Conservation (phyloP, 345 rosid genomes). For the Corymbia maculata region DNA sequence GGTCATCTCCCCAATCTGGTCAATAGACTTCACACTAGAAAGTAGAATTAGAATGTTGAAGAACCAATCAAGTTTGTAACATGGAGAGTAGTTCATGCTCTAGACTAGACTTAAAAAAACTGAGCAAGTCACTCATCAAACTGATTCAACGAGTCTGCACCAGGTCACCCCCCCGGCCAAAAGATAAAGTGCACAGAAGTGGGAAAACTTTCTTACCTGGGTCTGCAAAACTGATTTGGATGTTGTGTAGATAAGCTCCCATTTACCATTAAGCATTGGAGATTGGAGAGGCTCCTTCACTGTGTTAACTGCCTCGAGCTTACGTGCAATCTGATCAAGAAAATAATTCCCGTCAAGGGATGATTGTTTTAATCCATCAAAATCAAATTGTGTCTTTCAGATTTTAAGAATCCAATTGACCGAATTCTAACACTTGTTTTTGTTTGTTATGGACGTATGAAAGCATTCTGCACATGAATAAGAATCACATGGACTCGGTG, state of each 20-base stretch:
- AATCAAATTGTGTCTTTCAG: background rate
- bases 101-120: background rate
- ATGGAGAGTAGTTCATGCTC: background rate
- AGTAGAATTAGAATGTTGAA: background rate
- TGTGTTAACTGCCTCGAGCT: constrained; percentile 71
- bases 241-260: constrained; percentile 94
- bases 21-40: background rate
- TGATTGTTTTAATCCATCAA: background rate
- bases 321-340: constrained; percentile 45
- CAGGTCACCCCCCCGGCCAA: background rate
- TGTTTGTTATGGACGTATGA: background rate
- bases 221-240: constrained; percentile 75
- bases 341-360: background rate
- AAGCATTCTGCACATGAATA: background rate
- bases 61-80: background rate
- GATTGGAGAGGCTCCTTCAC: constrained; percentile 74
- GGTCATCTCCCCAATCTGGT: background rate
- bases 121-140: background rate
- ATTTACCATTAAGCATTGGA: constrained; percentile 64
- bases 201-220: constrained; percentile 23
- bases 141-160: background rate
- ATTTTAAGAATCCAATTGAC: background rate
- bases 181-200: background rate
- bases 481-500: background rate
- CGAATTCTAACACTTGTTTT: background rate